Evolutionary conservation across 306 rosid genomes (phyloP), one percentile per base, ranked within the genome.

Genomic region (Rubus parviflorus): DNA sequence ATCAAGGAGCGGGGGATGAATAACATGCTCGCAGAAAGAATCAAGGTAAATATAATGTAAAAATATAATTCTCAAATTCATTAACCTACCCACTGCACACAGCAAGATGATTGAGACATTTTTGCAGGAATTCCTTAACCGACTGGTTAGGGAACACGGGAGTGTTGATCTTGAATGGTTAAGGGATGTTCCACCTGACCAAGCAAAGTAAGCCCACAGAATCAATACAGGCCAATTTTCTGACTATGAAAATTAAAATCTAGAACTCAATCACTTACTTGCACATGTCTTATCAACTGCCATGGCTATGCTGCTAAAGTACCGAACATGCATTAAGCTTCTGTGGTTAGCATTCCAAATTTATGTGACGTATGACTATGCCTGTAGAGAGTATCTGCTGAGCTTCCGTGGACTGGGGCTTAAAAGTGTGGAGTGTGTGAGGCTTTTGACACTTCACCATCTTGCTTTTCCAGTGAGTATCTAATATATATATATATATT

Each of bases 351-450:
- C 49, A 67, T 72, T 19, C 74, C 64, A 79, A 58, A 51, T 54
- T 43, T 49, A 13, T 60, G 6, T 62, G 48, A 48, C 67, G 41
- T 73, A 38, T 57, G 15, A 58, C 22, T 76, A 43, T 57, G 10
- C 58, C 20, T 87, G 79, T 88, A 96, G 99, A 83, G 99, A 96
- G 86, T 96, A 87, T 87, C 84, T 96, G 77, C 93, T 96, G 81
- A 96, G 99, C 88, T 38, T 96, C 68, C 90, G 86, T 64, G 99
- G 99, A 76, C 68, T 96, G 87, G 99, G 99, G 68, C 85, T 96
- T 81, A 96, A 96, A 87, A 96, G 99, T 37, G 99, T 96, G 82
- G 99, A 96, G 81, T 96, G 99, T 53, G 99, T 96, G 83, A 89
- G 99, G 79, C 99, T 96, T 81, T 83, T 96, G 85, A 96, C 99